Percentiles rank a stretch among this genome's conserved stretches.
Evolutionary conservation across 805 yeast genomes (phyloP).

Genomic region (Starmerella vaccinii): DNA sequence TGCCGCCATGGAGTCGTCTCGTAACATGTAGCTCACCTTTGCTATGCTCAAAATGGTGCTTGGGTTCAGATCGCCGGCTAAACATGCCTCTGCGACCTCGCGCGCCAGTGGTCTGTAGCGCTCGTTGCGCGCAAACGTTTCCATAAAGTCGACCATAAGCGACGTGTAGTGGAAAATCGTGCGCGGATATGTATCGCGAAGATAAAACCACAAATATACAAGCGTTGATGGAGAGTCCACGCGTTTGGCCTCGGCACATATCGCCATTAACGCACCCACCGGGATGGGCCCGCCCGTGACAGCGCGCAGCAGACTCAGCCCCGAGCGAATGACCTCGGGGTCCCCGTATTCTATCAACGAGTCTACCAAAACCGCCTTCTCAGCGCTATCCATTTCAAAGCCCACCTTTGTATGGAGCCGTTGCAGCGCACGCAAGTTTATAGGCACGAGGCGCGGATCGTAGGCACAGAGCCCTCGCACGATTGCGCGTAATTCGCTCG

Average conservation of each 20-base stretch:
- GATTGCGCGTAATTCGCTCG: background rate
- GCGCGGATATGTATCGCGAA: constrained; percentile 7
- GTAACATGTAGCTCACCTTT: constrained; percentile 9
- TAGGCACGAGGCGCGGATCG: constrained; percentile 20
- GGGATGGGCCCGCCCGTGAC: constrained; percentile 15
- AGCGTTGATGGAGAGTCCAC: background rate
- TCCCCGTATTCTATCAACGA: constrained; percentile 14
- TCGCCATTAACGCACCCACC: constrained; percentile 7
- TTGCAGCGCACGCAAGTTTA: constrained; percentile 14
- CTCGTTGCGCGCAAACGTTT: constrained; percentile 10
- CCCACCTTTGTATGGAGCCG: background rate
- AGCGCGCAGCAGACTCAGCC: constrained; percentile 4
- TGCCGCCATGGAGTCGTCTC: constrained; percentile 6
- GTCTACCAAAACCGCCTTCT: constrained; percentile 14
- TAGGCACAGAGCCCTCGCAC: constrained; percentile 17
- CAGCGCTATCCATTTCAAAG: constrained; percentile 11
- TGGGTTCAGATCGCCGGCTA: constrained; percentile 10
- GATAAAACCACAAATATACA: constrained; percentile 13
- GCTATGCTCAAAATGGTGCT: constrained; percentile 12
- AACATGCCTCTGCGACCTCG: constrained; percentile 13
- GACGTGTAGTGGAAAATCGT: constrained; percentile 5
- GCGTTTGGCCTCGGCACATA: constrained; percentile 10
- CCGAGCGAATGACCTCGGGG: constrained; percentile 5
- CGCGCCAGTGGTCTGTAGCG: constrained; percentile 2
- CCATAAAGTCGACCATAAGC: constrained; percentile 13